These are phyloP conservation scores for Falciphora oryzae DNA, from an alignment of 2,329 filamentous ascomycete genomes.

Conservation along the genomic window DNA sequence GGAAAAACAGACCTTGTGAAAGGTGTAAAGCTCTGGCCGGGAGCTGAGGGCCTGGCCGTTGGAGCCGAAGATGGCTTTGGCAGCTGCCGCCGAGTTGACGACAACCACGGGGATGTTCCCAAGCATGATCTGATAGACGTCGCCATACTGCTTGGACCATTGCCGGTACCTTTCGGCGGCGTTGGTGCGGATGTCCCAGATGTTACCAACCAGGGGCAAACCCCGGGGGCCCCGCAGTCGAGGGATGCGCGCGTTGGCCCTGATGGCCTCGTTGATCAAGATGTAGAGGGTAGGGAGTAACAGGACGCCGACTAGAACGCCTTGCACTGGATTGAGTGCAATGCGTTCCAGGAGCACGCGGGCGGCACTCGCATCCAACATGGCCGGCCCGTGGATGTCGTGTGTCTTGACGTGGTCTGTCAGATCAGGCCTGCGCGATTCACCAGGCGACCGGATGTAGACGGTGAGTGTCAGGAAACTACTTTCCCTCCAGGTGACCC, in stretches of 20 bases:
- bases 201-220: constrained; percentile 17
- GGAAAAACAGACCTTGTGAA: constrained; percentile 30
- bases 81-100: constrained; percentile 47
- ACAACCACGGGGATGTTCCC: constrained; percentile 52
- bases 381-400: too few relatives aligned
- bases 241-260: constrained; percentile 1
- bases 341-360: too few relatives aligned
- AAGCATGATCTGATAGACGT: constrained; percentile 51
- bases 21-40: constrained; percentile 52
- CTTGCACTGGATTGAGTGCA: too few relatives aligned
- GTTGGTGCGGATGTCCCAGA: constrained; percentile 15
- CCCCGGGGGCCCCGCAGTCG: constrained; percentile 15
- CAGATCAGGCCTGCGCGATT: too few relatives aligned
- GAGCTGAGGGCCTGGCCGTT: constrained; percentile 48
- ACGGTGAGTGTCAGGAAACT: too few relatives aligned
- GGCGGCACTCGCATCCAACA: too few relatives aligned
- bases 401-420: too few relatives aligned
- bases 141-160: constrained; percentile 33
- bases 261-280: constrained; percentile 9
- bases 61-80: constrained; percentile 38
- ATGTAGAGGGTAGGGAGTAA: background rate
- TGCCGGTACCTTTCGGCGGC: constrained; percentile 11
- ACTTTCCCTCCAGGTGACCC: too few relatives aligned
- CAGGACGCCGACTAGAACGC: too few relatives aligned
- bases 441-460: too few relatives aligned